Percentiles rank a stretch among this genome's conserved stretches.
Conservation (phyloP, 2,329 filamentous ascomycete species). For the Trichoderma endophyticum region DNA sequence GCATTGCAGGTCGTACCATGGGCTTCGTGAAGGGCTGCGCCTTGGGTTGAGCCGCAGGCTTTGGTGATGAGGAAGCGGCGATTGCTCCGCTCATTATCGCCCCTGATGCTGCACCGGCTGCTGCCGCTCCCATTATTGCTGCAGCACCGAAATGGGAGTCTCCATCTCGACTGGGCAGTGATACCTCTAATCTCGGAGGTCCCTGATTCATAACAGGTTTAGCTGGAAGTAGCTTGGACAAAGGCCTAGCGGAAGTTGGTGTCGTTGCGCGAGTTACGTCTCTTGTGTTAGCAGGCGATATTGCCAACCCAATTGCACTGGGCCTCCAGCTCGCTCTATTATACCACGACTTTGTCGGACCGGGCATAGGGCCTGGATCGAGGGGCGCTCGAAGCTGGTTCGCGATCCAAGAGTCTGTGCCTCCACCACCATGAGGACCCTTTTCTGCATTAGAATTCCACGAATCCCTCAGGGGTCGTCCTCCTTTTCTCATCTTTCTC, state of each 20-base stretch:
- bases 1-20: neutral
- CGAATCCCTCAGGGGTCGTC: conserved; percentile 30
- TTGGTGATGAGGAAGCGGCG: neutral
- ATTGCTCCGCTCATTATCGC: conserved; percentile 14
- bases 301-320: conserved; percentile 44
- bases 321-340: conserved; percentile 33
- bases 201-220: conserved; percentile 41
- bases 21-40: neutral
- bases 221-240: conserved; percentile 45
- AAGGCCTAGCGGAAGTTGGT: conserved; percentile 29
- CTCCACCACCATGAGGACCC: conserved; percentile 21
- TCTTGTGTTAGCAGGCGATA: conserved; percentile 34
- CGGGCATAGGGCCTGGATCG: conserved; percentile 23
- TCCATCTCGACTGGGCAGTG: neutral
- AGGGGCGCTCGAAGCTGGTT: conserved; percentile 25
- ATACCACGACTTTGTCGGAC: conserved; percentile 25
- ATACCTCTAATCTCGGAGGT: neutral
- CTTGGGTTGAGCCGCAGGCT: neutral
- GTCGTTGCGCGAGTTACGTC: conserved; percentile 24
- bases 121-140: neutral
- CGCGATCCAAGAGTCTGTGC: conserved; percentile 28
- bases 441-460: conserved; percentile 34
- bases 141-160: neutral
- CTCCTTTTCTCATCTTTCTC: conserved; percentile 5
- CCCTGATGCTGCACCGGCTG: conserved; percentile 18